Base-by-base conservation (phyloP, 768 basidiomycete species). In the Arthromyces matolae region DNA sequence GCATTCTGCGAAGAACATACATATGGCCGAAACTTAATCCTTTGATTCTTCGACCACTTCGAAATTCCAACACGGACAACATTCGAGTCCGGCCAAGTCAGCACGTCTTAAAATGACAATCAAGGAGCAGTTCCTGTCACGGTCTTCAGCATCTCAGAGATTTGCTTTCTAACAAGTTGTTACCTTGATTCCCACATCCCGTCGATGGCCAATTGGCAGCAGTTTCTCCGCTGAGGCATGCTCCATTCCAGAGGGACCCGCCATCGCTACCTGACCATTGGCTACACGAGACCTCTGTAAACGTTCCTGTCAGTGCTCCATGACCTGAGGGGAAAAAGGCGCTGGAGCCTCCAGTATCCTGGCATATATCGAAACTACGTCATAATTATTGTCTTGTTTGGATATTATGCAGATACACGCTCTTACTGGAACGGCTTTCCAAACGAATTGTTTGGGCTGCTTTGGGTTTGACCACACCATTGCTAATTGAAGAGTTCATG, bases 241-340 rank as follows among this genome's bases (percentile, higher is more conserved):
- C 67, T 0, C 79, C 78, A 34, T 61, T 72, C 60, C 63, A 83
- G 8, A 74, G 62, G 16, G 65, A 24, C 25, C 66, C 54, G 9
- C 77, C 76, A 46, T 81, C 75, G n/a, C 71, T 70, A 18, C 80
- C 81, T 4, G 69, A 66, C 81, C 81, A 82, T 52, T 75, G 65
- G 54, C 71, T 73, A 59, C 80, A 83, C 18, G 74, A 71, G 14
- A 81, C 79, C 58, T 83, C 80, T 5, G 64, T 66, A 60, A 71
- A 83, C 3, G 68, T 70, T 12, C 79, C 80, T 8, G 71, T 70
- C 51, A 81, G 59, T 16, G 80, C 80, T 13, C 75, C 76, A 55
- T 76, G 79, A 0, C 75, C 77, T 0, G 69, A 70, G 1, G 79
- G 79, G 75, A 83, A 83, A 69, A 83, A 83, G 6, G 68, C 69